phyloP scores from a whole-genome alignment of 2,329 filamentous ascomycete genomes.

The Bipolaris victoriae region DNA sequence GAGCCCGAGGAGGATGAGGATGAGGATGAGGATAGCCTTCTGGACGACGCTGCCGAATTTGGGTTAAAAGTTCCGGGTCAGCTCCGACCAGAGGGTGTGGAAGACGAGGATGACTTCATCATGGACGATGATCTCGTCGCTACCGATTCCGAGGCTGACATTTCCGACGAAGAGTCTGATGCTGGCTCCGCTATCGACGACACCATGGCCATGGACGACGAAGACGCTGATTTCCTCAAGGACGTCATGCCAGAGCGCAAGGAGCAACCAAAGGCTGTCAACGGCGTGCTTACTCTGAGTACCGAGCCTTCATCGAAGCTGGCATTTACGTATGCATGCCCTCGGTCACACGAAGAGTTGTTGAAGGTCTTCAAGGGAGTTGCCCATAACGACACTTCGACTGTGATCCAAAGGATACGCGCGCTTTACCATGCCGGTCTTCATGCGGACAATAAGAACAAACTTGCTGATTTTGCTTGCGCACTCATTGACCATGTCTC shows the following conservation, averaged over 20 bases:
- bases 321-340: slow-evolving; percentile 86
- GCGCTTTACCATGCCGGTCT: slow-evolving; percentile 92
- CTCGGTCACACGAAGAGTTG: slow-evolving; percentile 76
- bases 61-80: slow-evolving; percentile 64
- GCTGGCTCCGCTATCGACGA: slow-evolving; percentile 43
- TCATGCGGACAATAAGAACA: slow-evolving; percentile 81
- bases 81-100: slow-evolving; percentile 57
- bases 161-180: slow-evolving; percentile 39
- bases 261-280: slow-evolving; percentile 43
- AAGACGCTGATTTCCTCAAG: slow-evolving; percentile 57
- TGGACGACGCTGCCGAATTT: slow-evolving; percentile 66
- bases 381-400: slow-evolving; percentile 70
- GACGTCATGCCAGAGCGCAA: slow-evolving; percentile 48
- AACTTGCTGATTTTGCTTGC: slow-evolving; percentile 72
- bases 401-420: slow-evolving; percentile 85
- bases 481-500: slow-evolving; percentile 71
- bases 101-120: slow-evolving; percentile 93
- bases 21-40: slow-evolving; percentile 40
- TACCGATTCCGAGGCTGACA: slow-evolving; percentile 68
- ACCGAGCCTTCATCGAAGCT: slow-evolving; percentile 59
- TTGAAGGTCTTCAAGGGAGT: slow-evolving; percentile 68
- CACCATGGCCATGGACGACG: slow-evolving; percentile 52
- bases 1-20: slow-evolving; percentile 47
- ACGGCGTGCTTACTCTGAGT: slow-evolving; percentile 50
- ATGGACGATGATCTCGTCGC: slow-evolving; percentile 89